Evolutionary conservation across 2,329 filamentous ascomycete species (phyloP), one percentile per base, ranked within the genome.

Genomic region (Aspergillaceae sp.): DNA sequence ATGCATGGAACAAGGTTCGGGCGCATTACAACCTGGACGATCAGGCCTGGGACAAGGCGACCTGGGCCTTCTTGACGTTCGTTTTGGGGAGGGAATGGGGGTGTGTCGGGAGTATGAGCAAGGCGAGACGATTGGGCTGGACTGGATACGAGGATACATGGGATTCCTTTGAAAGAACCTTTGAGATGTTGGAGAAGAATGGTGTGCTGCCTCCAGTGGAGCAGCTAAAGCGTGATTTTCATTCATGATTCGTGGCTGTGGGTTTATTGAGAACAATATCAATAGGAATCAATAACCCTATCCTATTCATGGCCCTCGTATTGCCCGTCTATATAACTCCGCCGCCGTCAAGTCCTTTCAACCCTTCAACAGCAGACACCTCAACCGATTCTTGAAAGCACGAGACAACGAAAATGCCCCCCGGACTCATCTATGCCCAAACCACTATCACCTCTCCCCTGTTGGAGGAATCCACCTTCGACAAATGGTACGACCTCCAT

Each of bases 101-200:
- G 9, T 56, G 52, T 33, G 53, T 62, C 6, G 52, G 40, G 1
- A 61, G 42, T 44, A 72, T 74, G 66, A 72, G 61, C 42, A 75
- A 74, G 56, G 72, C 72, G 4, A 61, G 73, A 44, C 66, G 65
- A 48, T 55, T 64, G 27, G 72, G 73, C 0, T 76, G 67, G 66
- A 67, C 57, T 1, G 71, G 68, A 0, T 71, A 62, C 44, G 46
- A 49, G n/a, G 66, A 62, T 56, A 62, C 63, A 1, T 72, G 65
- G 59, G 66, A 68, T 10, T 61, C 60, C 8, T 56, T 72, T 32
- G 57, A 60, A 28, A 56, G 59, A 8, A 64, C 62, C 2, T 70
- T 71, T 47, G 53, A 58, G 7, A 52, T 59, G 41, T 46, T 63
- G n/a, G 59, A 61, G 42, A 49, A 50, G 10, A 53, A 54, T 42